A percentile compares a stretch with the other conserved stretches of the same genome.
Conservation (phyloP, 805 yeast species). For the Trichomonascus vanleenenianus region DNA sequence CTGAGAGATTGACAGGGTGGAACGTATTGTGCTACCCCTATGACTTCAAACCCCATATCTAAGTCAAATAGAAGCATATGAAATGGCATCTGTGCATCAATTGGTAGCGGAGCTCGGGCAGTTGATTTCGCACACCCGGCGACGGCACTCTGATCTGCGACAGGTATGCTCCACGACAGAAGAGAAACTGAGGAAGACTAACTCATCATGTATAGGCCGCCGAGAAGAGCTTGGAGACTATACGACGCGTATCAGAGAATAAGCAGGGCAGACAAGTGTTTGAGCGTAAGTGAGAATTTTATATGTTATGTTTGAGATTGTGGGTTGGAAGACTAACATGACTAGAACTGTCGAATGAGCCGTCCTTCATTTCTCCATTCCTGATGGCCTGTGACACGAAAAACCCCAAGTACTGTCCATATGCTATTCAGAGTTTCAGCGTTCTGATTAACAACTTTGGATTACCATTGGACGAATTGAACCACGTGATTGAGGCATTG, state of each 20-base stretch:
- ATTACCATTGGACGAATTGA: slow-evolving; percentile 44
- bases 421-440: slow-evolving; percentile 66
- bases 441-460: slow-evolving; percentile 47
- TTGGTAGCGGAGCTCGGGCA: slow-evolving; percentile 50
- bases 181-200: neutral
- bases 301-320: neutral
- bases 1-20: no score
- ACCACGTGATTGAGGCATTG: slow-evolving; percentile 56
- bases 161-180: slow-evolving; percentile 33
- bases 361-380: slow-evolving; percentile 60
- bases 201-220: slow-evolving; percentile 29
- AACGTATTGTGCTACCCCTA: no score
- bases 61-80: no score
- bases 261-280: slow-evolving; percentile 19
- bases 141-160: slow-evolving; percentile 63
- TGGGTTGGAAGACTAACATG: neutral
- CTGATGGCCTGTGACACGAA: slow-evolving; percentile 64
- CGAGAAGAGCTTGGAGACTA: slow-evolving; percentile 43
- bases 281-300: slow-evolving; percentile 13
- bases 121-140: slow-evolving; percentile 60
- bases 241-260: slow-evolving; percentile 31
- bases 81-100: slow-evolving; percentile 41
- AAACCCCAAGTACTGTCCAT: slow-evolving; percentile 63
- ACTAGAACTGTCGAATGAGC: slow-evolving; percentile 34
- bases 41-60: no score